Base-by-base conservation (phyloP, 1,284 basidiomycete species). In the Chalciporus sp. region DNA sequence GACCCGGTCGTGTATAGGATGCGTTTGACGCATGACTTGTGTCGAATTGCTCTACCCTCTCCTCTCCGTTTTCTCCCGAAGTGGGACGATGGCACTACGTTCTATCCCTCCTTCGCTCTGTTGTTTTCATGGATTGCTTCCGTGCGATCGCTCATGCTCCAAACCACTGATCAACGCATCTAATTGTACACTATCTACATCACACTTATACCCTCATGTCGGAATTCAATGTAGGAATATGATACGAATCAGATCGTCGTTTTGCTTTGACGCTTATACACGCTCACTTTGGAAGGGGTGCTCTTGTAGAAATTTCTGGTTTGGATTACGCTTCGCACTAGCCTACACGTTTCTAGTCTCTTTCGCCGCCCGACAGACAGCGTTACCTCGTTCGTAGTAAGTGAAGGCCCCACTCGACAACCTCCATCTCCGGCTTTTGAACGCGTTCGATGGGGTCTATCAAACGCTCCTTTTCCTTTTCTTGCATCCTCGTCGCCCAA, bases 401-500 rank as follows among this genome's bases (percentile, higher is more conserved):
- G 54, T 73, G 75, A 52, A 84, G 70, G 56, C 69, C 71, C 84
- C 85, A 86, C 51, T 76, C 76, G 47, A 66, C 69, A 41, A 53
- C 62, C 12, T 65, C 70, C 37, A 85, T 55, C 50, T 82, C 82
- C 7, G 85, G 87, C 63, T 79, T 86, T 37, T 72, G 63, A 16
- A 89, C 78, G 52, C 77, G 82, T 41, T 86, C 81, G 19, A 81
- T 60, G 3, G 85, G 81, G 55, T 84, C 82, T 29, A 75, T 65
- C 51, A 73, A 72, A 49, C 73, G 75, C 26, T 76, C 78, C 61
- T 69, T 83, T 61, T 83, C 84, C 31, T 72, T 72, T 59, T 82
- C 83, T 45, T 80, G 79, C 84, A 87, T 86, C 50, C 85, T 76
- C 14, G 72, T 63, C 2, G 79, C 79, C 85, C 84, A 86, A 41